Evolutionary conservation across 352 stramenopile species (phyloP).

Genomic region (Phytopythium litorale): DNA sequence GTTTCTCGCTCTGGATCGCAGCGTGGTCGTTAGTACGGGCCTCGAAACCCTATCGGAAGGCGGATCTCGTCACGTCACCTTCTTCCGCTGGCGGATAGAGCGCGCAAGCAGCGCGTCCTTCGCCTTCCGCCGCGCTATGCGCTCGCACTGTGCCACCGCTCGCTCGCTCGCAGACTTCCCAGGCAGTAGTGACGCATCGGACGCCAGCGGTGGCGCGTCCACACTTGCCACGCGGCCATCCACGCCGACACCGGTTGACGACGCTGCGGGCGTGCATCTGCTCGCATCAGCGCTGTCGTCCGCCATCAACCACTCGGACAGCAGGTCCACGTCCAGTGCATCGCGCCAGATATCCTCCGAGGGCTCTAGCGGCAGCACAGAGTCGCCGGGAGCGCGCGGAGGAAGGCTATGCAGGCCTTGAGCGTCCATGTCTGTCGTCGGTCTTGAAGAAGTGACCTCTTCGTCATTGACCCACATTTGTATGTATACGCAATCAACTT

Average conservation of each 20-base stretch:
- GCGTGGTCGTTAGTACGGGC: neutral
- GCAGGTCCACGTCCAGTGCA: neutral
- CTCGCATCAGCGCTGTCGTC: neutral
- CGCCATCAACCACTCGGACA: neutral
- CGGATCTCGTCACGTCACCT: neutral
- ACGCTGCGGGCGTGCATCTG: too few species aligned
- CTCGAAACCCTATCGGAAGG: too few species aligned
- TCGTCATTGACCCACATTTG: neutral
- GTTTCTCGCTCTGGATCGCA: neutral
- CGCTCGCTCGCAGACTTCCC: neutral
- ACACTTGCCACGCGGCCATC: neutral
- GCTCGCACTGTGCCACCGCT: neutral
- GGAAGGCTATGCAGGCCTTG: neutral
- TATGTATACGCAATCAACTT: neutral
- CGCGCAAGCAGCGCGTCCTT: neutral
- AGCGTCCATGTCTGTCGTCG: neutral
- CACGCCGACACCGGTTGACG: too few species aligned
- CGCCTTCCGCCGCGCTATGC: neutral
- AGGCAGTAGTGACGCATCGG: neutral
- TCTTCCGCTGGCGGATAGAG: neutral
- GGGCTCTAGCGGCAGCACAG: neutral
- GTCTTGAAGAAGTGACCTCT: neutral
- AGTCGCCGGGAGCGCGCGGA: neutral
- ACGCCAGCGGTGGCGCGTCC: neutral
- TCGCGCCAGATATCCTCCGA: neutral